Conservation (phyloP, 2,329 filamentous ascomycete species). For the Colletotrichum sansevieriae region DNA sequence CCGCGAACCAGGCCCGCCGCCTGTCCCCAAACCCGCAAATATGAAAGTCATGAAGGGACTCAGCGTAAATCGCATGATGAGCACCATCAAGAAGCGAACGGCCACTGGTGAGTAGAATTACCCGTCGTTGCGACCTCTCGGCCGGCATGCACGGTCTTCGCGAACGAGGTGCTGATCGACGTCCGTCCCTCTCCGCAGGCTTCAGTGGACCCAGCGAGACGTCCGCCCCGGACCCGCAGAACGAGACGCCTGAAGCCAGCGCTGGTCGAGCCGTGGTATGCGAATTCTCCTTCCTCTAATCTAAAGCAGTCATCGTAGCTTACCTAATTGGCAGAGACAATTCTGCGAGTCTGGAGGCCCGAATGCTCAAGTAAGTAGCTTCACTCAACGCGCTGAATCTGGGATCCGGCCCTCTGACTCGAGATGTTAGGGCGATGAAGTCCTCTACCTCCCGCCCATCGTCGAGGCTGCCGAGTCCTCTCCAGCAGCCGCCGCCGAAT, state of each 20-base stretch:
- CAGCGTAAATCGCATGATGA: slow-evolving; percentile 69
- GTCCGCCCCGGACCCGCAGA: slow-evolving; percentile 47
- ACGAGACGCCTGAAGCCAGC: slow-evolving; percentile 76
- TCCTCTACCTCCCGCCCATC: slow-evolving; percentile 90
- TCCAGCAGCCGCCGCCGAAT: slow-evolving; percentile 84
- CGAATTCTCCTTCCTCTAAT: slow-evolving; percentile 34
- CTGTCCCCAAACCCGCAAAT: slow-evolving; percentile 28
- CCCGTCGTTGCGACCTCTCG: neutral
- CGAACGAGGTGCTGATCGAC: slow-evolving; percentile 36
- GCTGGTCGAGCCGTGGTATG: slow-evolving; percentile 76
- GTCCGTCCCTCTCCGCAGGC: slow-evolving; percentile 24
- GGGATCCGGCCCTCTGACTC: slow-evolving; percentile 17
- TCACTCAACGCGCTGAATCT: neutral
- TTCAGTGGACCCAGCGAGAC: slow-evolving; percentile 41
- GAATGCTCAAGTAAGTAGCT: slow-evolving; percentile 61
- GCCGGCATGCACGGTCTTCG: slow-evolving; percentile 8
- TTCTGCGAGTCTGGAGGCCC: slow-evolving; percentile 82
- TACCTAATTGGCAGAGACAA: slow-evolving; percentile 67
- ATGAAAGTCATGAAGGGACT: slow-evolving; percentile 66
- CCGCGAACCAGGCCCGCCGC: neutral
- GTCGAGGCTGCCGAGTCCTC: slow-evolving; percentile 96
- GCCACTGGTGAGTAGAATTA: slow-evolving; percentile 34
- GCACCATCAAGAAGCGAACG: slow-evolving; percentile 65
- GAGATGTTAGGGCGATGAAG: slow-evolving; percentile 79
- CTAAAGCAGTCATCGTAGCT: slow-evolving; percentile 41